Evolutionary conservation across 495 filamentous ascomycete genomes (phyloP).

Genomic region (Penicillium antarcticum): DNA sequence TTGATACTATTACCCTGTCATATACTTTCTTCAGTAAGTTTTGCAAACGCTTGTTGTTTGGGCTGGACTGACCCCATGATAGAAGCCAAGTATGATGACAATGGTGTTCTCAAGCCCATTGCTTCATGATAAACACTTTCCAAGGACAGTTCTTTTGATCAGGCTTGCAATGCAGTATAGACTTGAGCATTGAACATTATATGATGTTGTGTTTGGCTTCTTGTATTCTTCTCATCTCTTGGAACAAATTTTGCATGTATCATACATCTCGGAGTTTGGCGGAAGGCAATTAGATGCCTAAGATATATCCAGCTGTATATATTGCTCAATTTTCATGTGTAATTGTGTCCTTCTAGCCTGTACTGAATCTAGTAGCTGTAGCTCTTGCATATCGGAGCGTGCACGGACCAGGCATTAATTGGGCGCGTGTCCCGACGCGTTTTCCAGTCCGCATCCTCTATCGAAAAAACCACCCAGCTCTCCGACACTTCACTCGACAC

Average conservation of each 20-base stretch:
- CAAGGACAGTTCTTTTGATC: neutral
- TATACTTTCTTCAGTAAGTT: slow-evolving; percentile 98
- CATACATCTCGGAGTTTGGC: slow-evolving; percentile 12
- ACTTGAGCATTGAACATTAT: neutral
- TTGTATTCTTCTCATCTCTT: slow-evolving; percentile 16
- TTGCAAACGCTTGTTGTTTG: neutral
- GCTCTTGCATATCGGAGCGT: slow-evolving; percentile 1
- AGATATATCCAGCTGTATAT: slow-evolving; percentile 5
- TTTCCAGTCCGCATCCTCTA: slow-evolving; percentile 17
- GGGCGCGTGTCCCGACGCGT: slow-evolving; percentile 41
- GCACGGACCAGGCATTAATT: slow-evolving; percentile 45
- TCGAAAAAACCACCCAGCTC: slow-evolving; percentile 8
- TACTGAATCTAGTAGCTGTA: neutral
- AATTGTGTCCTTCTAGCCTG: neutral
- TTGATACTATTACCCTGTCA: slow-evolving; percentile 90
- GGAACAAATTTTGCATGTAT: slow-evolving; percentile 17
- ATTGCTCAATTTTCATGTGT: neutral
- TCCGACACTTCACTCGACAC: neutral
- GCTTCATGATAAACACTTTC: slow-evolving; percentile 14
- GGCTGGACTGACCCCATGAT: slow-evolving; percentile 21
- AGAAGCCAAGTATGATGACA: slow-evolving; percentile 87
- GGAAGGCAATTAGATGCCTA: neutral
- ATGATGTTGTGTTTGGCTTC: neutral
- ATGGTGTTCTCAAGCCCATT: slow-evolving; percentile 58
- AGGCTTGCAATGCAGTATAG: neutral